phyloP scores from a whole-genome alignment of 2,329 filamentous ascomycete species.

The Akanthomyces uredinophilus region DNA sequence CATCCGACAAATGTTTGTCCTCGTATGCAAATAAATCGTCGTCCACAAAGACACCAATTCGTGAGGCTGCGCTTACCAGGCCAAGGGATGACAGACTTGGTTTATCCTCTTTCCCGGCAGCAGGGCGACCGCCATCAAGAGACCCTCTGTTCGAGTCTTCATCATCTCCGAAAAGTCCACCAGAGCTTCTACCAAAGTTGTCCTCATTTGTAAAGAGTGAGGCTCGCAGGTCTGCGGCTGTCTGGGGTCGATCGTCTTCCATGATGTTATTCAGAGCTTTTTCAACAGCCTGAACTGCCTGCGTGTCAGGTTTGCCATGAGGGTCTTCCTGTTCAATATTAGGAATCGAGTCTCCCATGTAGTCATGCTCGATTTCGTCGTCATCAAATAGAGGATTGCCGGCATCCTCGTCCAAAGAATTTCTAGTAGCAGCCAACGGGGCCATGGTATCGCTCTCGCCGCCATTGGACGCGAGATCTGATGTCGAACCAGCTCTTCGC shows the following conservation, averaged over 20 bases:
- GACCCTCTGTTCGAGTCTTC: constrained; percentile 58
- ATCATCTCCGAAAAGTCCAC: constrained; percentile 48
- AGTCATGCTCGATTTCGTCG: constrained; percentile 69
- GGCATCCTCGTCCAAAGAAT: constrained; percentile 63
- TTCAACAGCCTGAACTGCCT: constrained; percentile 89
- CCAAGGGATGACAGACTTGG: constrained; percentile 89
- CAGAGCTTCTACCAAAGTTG: constrained; percentile 41
- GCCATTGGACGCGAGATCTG: constrained; percentile 39
- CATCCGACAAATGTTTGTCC: constrained; percentile 77
- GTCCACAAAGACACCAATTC: constrained; percentile 88
- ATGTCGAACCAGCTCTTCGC: constrained; percentile 42
- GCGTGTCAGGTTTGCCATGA: constrained; percentile 62
- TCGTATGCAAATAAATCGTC: constrained; percentile 92
- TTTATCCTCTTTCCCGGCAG: constrained; percentile 48
- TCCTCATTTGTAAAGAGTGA: constrained; percentile 54
- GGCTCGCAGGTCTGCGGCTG: constrained; percentile 57
- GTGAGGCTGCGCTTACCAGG: constrained; percentile 78
- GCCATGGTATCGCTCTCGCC: constrained; percentile 36
- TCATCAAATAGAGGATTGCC: constrained; percentile 68
- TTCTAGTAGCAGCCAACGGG: constrained; percentile 43
- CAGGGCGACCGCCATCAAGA: constrained; percentile 45
- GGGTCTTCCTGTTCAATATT: constrained; percentile 66
- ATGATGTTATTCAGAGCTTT: constrained; percentile 88
- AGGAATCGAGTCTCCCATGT: constrained; percentile 64
- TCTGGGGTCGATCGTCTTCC: constrained; percentile 64